A percentile compares a stretch with the other conserved stretches of the same genome.
Evolutionary conservation across 1,284 basidiomycete species (phyloP).

Genomic region (Naganishia liquefaciens): DNA sequence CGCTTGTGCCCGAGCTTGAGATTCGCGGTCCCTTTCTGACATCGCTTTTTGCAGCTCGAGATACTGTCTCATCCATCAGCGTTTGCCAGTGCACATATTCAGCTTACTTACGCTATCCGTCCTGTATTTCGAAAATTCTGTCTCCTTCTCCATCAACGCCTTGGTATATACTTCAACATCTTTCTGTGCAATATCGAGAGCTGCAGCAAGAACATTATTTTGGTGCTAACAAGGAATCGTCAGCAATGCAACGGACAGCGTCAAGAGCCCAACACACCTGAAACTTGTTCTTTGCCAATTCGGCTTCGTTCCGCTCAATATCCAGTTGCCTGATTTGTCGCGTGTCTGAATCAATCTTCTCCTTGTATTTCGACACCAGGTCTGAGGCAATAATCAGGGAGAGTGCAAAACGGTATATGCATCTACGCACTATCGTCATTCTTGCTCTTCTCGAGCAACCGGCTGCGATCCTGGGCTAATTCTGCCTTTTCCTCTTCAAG

Average conservation of each 20-base stretch:
- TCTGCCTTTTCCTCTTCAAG: constrained; percentile 33
- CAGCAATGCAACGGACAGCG: background rate
- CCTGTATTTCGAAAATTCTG: constrained; percentile 32
- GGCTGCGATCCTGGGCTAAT: constrained; percentile 28
- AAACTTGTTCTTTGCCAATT: constrained; percentile 29
- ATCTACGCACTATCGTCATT: constrained; percentile 29
- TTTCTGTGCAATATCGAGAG: constrained; percentile 28
- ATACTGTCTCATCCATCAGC: constrained; percentile 2
- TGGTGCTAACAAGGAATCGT: constrained; percentile 11
- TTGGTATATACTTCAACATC: constrained; percentile 30
- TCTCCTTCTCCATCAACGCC: constrained; percentile 32
- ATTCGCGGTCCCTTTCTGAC: constrained; percentile 29
- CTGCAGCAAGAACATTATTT: constrained; percentile 28
- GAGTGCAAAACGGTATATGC: background rate
- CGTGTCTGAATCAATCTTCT: constrained; percentile 32
- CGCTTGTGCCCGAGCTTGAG: constrained; percentile 21
- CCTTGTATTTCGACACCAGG: constrained; percentile 29
- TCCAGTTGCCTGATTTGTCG: constrained; percentile 32
- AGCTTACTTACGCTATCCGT: constrained; percentile 13
- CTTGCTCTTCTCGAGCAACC: constrained; percentile 29
- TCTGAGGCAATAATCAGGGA: constrained; percentile 8
- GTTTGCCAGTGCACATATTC: too few species aligned
- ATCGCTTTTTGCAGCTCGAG: constrained; percentile 27
- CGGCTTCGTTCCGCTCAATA: constrained; percentile 32
- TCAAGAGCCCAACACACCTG: constrained; percentile 14